Base-by-base conservation (phyloP, 768 basidiomycete species). In the Hortiboletus campestris region DNA sequence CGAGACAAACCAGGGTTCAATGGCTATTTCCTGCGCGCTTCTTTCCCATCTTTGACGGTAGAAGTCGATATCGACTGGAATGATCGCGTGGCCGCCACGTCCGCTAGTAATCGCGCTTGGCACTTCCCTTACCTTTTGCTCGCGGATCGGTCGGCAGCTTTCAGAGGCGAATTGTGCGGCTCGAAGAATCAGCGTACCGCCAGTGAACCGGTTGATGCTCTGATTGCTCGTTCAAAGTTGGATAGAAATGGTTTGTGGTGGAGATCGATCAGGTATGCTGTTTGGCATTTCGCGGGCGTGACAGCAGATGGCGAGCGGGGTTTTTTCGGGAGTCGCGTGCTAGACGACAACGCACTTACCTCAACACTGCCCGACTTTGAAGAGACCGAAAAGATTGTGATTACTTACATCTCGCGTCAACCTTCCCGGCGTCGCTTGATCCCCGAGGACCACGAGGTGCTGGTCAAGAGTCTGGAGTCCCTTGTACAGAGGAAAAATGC, bases 1-100 rank as follows among this genome's bases (percentile, higher is more conserved):
- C 81, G 88, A n/a, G 91, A 94, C 66, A 61, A 67, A 38, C 89
- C 88, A 0, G 84, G 84, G 0, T 90, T 93, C 75, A 91, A 93
- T 65, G 71, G 83, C 14, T 89, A 87, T 60, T 85, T 92, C 67
- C 71, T 93, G 6, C 85, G 86, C 35, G 83, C 85, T 2, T 85
- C 82, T 0, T 89, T 89, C 69, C 91, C 91, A 4, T 82, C 81
- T 1, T 65, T 86, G 11, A 78, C 84, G 0, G 76, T 92, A 49
- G 92, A 93, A 63, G 78, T 80, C 49, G 68, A 81, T 42, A 74
- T 80, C 46, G 90, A 91, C 67, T 93, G 91, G 88, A 59, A 73
- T 2, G 91, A 92, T 65, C 80, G 90, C 22, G 72, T 76, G 19
- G 63, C 56, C 31, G 62, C 65, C 6, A 73, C 70, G 1, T 70